Evolutionary conservation across 805 yeast species (phyloP).

Genomic region (Danielozyma ontarioensis): DNA sequence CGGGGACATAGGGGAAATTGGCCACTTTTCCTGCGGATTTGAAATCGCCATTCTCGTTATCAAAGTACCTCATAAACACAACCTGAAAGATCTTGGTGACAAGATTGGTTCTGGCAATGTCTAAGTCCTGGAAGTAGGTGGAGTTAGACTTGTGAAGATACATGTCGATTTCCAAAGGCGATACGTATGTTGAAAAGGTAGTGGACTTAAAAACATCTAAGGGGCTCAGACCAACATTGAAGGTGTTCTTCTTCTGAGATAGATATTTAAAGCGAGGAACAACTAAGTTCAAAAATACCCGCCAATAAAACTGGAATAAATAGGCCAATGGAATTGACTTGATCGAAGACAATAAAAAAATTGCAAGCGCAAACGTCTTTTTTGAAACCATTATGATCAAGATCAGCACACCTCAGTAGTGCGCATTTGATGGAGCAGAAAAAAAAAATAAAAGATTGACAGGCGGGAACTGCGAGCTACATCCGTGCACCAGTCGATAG

Average conservation of each 20-base stretch:
- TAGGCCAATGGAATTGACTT: conserved; percentile 70
- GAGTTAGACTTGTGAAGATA: conserved; percentile 85
- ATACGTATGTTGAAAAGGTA: conserved; percentile 49
- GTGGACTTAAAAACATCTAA: conserved; percentile 40
- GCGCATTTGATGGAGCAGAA: too few relatives aligned
- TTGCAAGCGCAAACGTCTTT: conserved; percentile 3
- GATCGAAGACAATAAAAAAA: conserved; percentile 37
- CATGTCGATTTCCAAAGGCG: conserved; percentile 79
- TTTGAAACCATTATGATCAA: too few relatives aligned
- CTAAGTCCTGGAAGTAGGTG: conserved; percentile 78
- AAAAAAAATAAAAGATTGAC: too few relatives aligned
- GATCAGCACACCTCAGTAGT: too few relatives aligned
- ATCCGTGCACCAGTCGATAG: too few relatives aligned
- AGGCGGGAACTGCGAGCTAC: too few relatives aligned
- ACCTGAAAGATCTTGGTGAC: conserved; percentile 54
- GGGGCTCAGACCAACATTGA: conserved; percentile 21
- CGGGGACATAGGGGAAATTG: conserved; percentile 63
- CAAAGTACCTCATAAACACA: conserved; percentile 43
- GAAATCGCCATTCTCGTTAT: conserved; percentile 32
- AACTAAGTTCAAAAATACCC: conserved; percentile 37
- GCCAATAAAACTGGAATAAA: conserved; percentile 54
- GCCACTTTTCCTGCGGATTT: conserved; percentile 12
- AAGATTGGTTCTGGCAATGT: conserved; percentile 66
- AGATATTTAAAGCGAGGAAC: conserved; percentile 23
- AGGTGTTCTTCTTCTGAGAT: conserved; percentile 24